Percentiles rank a stretch among this genome's conserved stretches.
These are phyloP conservation scores for Pulveroboletus sp. DNA, from an alignment of 768 basidiomycete species.

Conservation along the genomic window DNA sequence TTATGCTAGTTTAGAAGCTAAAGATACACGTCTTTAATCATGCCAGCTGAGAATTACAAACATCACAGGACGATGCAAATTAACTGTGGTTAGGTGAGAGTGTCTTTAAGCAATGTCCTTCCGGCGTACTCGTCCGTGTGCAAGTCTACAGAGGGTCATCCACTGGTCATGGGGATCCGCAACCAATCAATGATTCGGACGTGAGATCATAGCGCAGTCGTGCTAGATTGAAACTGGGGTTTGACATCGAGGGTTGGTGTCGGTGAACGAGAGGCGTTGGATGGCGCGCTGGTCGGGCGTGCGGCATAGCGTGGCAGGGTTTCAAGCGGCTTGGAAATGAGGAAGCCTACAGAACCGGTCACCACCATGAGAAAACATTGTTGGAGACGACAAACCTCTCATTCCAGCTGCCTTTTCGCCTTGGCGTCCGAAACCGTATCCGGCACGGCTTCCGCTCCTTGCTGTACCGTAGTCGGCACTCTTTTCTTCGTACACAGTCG, in stretches of 20 bases:
- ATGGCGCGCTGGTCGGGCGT: conserved; percentile 30
- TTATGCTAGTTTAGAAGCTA: conserved; percentile 12
- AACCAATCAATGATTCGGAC: conserved; percentile 19
- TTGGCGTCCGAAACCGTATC: conserved; percentile 78
- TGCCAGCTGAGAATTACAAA: conserved; percentile 25
- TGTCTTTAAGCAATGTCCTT: conserved; percentile 18
- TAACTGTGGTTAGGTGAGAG: conserved; percentile 4
- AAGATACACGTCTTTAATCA: conserved; percentile 22
- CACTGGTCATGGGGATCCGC: conserved; percentile 16
- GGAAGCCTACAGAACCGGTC: conserved; percentile 37
- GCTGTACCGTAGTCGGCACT: conserved; percentile 20
- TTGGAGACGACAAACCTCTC: conserved; percentile 39
- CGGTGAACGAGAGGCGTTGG: conserved; percentile 19
- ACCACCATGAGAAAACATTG: conserved; percentile 3
- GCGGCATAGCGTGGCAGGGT: conserved; percentile 57
- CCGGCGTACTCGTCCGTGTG: conserved; percentile 6
- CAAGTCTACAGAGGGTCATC: conserved; percentile 16
- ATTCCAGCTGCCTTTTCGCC: conserved; percentile 71
- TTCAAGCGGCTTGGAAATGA: conserved; percentile 62
- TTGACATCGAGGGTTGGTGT: conserved; percentile 16
- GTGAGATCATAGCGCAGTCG: conserved; percentile 24
- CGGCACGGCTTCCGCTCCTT: conserved; percentile 37
- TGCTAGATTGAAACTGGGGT: conserved; percentile 28
- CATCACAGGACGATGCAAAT: conserved; percentile 6
- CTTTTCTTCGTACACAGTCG: conserved; percentile 32